Evolutionary conservation across 23 red algal genomes (phyloP), one percentile per base, ranked within the genome.

Genomic region (Gracilaria gracilis): DNA sequence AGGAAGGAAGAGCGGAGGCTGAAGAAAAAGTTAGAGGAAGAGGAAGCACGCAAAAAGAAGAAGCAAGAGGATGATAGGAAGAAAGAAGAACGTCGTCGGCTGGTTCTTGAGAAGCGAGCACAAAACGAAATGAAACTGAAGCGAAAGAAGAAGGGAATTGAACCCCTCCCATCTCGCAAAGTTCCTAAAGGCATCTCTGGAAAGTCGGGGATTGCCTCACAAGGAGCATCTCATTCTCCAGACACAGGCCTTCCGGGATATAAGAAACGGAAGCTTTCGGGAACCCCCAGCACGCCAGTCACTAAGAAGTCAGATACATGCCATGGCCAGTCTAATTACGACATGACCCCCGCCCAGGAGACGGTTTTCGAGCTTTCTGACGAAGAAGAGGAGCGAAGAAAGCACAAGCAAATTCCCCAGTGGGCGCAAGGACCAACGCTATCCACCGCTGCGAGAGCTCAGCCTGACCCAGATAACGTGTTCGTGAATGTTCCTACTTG

Each of bases 21-120:
- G 42, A 53, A 50, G 25, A 91, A 91, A 38, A 64, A 75, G 49
- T 38, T 48, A 53, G 79, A 82, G 77, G 88, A 81, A 55, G 88
- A 91, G 36, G 88, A 81, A 58, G 23, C 7, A 38, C 75, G 66
- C 49, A 47, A 74, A 75, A 50, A 37, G 32, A 70, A 74, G 67
- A 91, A 83, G 42, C 65, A 82, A 49, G 88, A 91, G 28, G 88
- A 91, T 11, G 88, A 91, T 62, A 67, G 33, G 42, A 72, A 75
- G 65, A 91, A 74, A 72, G 88, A 91, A 46, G 88, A 91, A 82
- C 55, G 66, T 46, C 88, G 88, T 37, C 55, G 79, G n/a, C 54
- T 50, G 2, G 88, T 91, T 55, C 61, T 82, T 34, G 71, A 61
- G 74, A 58, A 78, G n/a, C 11, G 13, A 28, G 78, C 33, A 33